phyloP scores from a whole-genome alignment of 495 filamentous ascomycete species.

The Neurospora sp. region DNA sequence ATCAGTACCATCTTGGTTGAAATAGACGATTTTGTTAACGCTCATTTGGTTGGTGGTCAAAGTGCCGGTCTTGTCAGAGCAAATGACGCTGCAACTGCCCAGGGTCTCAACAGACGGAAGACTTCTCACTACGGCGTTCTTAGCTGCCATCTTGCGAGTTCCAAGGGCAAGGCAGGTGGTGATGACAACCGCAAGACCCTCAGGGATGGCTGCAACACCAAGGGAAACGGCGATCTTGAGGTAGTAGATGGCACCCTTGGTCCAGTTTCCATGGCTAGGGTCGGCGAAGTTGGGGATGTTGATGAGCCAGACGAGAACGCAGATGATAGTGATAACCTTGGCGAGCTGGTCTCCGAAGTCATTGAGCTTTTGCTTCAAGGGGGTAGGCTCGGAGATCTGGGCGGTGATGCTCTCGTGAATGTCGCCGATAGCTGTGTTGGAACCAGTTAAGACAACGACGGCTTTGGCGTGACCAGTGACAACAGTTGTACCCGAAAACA shows the following conservation, averaged over 20 bases:
- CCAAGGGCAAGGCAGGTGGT: slow-evolving; percentile 93
- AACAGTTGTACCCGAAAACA: slow-evolving; percentile 97
- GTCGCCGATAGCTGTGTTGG: slow-evolving; percentile 90
- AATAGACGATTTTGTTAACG: slow-evolving; percentile 81
- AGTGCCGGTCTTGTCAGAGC: slow-evolving; percentile 99
- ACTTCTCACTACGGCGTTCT: slow-evolving; percentile 93
- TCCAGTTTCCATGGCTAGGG: slow-evolving; percentile 84
- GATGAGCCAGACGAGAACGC: slow-evolving; percentile 93
- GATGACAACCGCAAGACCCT: slow-evolving; percentile 94
- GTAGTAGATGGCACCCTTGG: slow-evolving; percentile 98
- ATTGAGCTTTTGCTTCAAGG: slow-evolving; percentile 96
- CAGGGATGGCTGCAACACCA: slow-evolving; percentile 94
- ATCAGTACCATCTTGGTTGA: slow-evolving; percentile 59
- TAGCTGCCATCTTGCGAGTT: slow-evolving; percentile 95
- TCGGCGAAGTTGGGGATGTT: slow-evolving; percentile 97
- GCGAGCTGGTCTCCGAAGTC: slow-evolving; percentile 95
- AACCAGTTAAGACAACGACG: slow-evolving; percentile 83
- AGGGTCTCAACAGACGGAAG: slow-evolving; percentile 95
- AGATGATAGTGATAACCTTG: slow-evolving; percentile 97
- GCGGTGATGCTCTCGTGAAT: slow-evolving; percentile 98
- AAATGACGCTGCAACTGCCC: slow-evolving; percentile 98
- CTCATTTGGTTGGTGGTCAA: slow-evolving; percentile 99
- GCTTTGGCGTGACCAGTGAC: slow-evolving; percentile 91
- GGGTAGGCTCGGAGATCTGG: slow-evolving; percentile 96
- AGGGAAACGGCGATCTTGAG: slow-evolving; percentile 99